Base-by-base conservation (phyloP, 1,284 basidiomycete genomes). In the Tremellales sp. region DNA sequence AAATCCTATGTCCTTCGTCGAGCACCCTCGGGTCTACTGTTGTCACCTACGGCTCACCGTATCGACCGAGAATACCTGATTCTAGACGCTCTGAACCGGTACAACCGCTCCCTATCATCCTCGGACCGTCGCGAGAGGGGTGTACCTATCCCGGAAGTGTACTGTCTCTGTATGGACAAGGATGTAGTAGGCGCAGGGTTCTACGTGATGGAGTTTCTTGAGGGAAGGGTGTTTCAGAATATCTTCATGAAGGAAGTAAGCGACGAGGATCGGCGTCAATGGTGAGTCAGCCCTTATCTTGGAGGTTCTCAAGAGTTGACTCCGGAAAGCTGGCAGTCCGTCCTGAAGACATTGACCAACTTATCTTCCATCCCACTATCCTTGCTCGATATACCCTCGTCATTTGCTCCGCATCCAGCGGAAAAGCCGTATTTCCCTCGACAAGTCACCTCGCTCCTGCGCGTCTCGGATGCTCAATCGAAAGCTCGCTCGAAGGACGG, bases 151-250 rank as follows among this genome's bases (percentile, higher is more conserved):
- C 94, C 93, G 0, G 80, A 84, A 60, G 89, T 92, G 0, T 86
- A 86, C 59, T 79, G 84, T 31, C 77, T 97, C 1, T 96, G 91
- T 69, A 83, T 86, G 64, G 88, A 97, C 65, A 75, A 64, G 25
- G 65, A 73, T 2, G 80, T 97, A 21, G 80, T 94, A 17, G 94
- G 92, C 1, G 90, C 90, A 26, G 81, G 87, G 0, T 97, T 97
- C 75, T 97, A 97, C 70, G 80, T 97, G 33, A 97, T 97, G 93
- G 85, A 94, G 68, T 97, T 88, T 68, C 69, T 97, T 44, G 83
- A 91, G 41, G 94, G 93, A 0, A 79, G 94, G 39, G 94, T 97
- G 65, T 97, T 97, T 74, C 87, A 88, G 7, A 86, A 97, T 70
- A 78, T 82, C 12, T 75, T 82, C 49, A 85, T 97, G 83, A 81